Percentiles rank a stretch among this genome's conserved stretches.
Conservation (phyloP, 192 early-diverging fungal species). For the Chytriomyces confervae region DNA sequence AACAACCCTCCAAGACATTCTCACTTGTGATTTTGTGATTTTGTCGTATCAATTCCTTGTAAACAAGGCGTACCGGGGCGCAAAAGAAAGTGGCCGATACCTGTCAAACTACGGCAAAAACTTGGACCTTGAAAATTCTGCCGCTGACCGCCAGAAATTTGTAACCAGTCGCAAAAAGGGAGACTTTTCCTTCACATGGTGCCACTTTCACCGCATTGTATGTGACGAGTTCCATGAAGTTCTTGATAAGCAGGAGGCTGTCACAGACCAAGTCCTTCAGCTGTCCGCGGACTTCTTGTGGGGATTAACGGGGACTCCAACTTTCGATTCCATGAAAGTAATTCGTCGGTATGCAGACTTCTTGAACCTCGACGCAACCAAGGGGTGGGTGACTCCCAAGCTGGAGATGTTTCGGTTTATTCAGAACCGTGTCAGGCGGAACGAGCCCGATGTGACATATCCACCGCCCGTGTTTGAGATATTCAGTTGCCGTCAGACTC, state of each 20-base stretch:
- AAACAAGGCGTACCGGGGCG: not conserved
- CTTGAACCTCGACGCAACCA: not conserved
- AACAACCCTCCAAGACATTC: not conserved
- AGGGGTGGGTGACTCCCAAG: not conserved
- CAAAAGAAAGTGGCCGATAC: not conserved
- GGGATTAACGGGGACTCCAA: slow-evolving; percentile 17
- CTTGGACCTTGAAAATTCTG: not conserved
- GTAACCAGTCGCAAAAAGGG: not conserved
- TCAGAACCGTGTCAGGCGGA: slow-evolving; percentile 15
- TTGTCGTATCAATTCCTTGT: not conserved
- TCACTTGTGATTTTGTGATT: slow-evolving; percentile 13
- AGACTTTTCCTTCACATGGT: slow-evolving; percentile 17
- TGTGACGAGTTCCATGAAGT: slow-evolving; percentile 33
- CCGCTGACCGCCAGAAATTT: not conserved
- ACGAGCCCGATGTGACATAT: slow-evolving; percentile 18
- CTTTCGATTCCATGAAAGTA: not conserved
- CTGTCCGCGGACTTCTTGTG: slow-evolving; percentile 9
- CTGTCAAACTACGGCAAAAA: not conserved
- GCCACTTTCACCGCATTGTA: slow-evolving; percentile 26
- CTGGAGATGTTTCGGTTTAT: slow-evolving; percentile 7
- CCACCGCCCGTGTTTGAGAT: slow-evolving; percentile 14
- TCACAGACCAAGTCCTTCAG: not conserved
- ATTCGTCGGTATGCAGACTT: slow-evolving; percentile 5
- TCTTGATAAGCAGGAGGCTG: not conserved
- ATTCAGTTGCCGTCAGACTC: not conserved